phyloP scores from a whole-genome alignment of 164 flowering plant genomes.

The Macadamia integrifolia region DNA sequence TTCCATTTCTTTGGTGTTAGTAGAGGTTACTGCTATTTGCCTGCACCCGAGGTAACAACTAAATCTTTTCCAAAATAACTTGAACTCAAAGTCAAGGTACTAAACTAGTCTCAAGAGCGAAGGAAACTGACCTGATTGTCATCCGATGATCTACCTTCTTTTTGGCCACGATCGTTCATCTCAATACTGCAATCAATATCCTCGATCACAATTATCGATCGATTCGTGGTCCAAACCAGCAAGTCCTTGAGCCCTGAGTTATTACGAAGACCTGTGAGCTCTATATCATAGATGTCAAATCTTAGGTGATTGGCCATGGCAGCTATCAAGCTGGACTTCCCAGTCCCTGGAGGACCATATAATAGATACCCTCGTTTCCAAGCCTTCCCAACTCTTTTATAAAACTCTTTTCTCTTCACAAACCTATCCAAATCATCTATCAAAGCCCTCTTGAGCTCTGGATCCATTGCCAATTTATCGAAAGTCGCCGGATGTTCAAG shows the following conservation, averaged over 20 bases:
- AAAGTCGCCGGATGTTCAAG: slow-evolving; percentile 56
- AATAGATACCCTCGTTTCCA: too few relatives aligned
- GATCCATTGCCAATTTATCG: slow-evolving; percentile 61
- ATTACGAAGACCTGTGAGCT: slow-evolving; percentile 37
- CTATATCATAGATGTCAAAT: slow-evolving; percentile 58
- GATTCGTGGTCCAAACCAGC: slow-evolving; percentile 16
- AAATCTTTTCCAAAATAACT: too few relatives aligned
- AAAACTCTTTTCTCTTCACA: slow-evolving; percentile 38
- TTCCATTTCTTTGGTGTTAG: too few relatives aligned
- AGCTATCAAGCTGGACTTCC: slow-evolving; percentile 71
- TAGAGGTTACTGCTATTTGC: too few relatives aligned
- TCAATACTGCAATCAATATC: too few relatives aligned
- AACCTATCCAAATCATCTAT: slow-evolving; percentile 53
- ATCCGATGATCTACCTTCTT: too few relatives aligned
- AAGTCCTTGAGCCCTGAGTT: slow-evolving; percentile 46
- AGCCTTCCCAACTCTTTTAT: slow-evolving; percentile 53
- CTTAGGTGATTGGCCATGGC: slow-evolving; percentile 69
- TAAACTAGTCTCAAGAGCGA: too few relatives aligned
- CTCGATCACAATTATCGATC: too few relatives aligned
- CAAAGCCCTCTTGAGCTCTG: slow-evolving; percentile 31
- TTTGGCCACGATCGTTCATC: too few relatives aligned
- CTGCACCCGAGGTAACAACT: too few relatives aligned
- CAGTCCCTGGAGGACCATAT: slow-evolving; percentile 80
- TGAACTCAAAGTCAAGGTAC: too few relatives aligned
- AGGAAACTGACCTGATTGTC: too few relatives aligned